Base-by-base conservation (phyloP, 805 yeast species). In the Scheffersomyces amazonensis region DNA sequence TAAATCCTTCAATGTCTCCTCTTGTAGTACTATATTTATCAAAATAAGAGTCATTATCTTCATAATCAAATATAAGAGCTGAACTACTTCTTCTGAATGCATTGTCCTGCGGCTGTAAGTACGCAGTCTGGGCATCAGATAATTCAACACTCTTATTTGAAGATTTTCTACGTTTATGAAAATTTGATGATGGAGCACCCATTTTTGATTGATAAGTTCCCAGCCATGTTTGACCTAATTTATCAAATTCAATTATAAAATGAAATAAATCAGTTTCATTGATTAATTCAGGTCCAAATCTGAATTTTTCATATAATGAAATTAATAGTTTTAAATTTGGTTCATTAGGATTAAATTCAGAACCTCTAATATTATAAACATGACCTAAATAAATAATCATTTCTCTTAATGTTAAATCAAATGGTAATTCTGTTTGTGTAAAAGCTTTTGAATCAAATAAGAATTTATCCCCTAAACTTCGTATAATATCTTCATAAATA, bases 231-330 rank as follows among this genome's bases (percentile, higher is more conserved):
- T 32, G 35, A 1, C 52, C 49, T 16, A 57, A 41, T 31, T 46
- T 50, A 17, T 49, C 53, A 35, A 54, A 50, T 23, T 48, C 53
- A 24, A 56, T 69, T 69, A 88, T 75, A 51, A 87, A 80, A 30
- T 66, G 71, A 20, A 76, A 58, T 50, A 89, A 78, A 29, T 82
- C 83, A 3, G 62, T 66, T 45, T 81, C 80, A 1, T 73, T 59
- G 13, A 87, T 76, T 13, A 78, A 69, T 15, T 66, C 57, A 2
- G 86, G 84, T 5, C 91, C 76, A 57, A 80, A 89, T 42, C 87
- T 66, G 25, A 83, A 68, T 35, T 66, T 64, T 47, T 89, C 96
- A 61, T 87, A 89, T 11, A 76, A 56, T 3, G 63, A 65, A 3
- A 80, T 62, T 28, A 64, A 46, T 17, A 47, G 31, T 3, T 36